Percentiles rank a stretch among this genome's conserved stretches.
phyloP scores from a whole-genome alignment of 345 rosid genomes.

The Aegle marmelos region DNA sequence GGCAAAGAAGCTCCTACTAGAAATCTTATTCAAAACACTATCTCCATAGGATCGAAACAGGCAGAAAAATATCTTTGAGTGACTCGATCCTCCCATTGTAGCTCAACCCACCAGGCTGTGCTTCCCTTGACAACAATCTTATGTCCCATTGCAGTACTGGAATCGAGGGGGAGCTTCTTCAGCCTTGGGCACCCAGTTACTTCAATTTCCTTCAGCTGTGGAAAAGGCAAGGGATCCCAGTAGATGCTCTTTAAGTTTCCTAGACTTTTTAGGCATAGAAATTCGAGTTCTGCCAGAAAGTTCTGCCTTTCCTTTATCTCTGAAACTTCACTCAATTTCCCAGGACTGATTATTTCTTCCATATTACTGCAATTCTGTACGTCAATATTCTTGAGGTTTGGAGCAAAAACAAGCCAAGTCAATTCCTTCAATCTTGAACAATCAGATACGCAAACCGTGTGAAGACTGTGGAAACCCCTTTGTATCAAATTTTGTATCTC shows the following conservation, averaged over 20 bases:
- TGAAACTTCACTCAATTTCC: not conserved
- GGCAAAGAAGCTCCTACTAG: not conserved
- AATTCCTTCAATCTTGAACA: slow-evolving; percentile 13
- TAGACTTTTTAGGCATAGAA: not conserved
- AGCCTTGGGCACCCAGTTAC: slow-evolving; percentile 1
- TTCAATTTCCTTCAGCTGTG: not conserved
- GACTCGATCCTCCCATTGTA: not conserved
- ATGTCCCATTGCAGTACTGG: not conserved
- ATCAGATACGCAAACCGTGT: not conserved
- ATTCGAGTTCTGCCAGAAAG: slow-evolving; percentile 21
- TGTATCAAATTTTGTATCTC: not conserved
- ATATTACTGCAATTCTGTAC: slow-evolving; percentile 4
- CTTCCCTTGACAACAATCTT: not conserved
- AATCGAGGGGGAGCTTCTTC: not conserved
- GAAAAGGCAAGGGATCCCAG: slow-evolving; percentile 15
- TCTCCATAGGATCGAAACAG: not conserved
- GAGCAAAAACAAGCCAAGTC: slow-evolving; percentile 28
- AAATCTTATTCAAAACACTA: not conserved
- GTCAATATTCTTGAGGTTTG: slow-evolving; percentile 3
- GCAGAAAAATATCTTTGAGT: not conserved
- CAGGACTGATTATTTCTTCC: slow-evolving; percentile 21
- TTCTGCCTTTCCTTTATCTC: not conserved
- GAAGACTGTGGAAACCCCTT: not conserved
- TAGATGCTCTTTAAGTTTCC: slow-evolving; percentile 21
- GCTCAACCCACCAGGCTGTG: not conserved